Evolutionary conservation across 768 basidiomycete genomes (phyloP), one percentile per base, ranked within the genome.

Genomic region (Collybia sp.): DNA sequence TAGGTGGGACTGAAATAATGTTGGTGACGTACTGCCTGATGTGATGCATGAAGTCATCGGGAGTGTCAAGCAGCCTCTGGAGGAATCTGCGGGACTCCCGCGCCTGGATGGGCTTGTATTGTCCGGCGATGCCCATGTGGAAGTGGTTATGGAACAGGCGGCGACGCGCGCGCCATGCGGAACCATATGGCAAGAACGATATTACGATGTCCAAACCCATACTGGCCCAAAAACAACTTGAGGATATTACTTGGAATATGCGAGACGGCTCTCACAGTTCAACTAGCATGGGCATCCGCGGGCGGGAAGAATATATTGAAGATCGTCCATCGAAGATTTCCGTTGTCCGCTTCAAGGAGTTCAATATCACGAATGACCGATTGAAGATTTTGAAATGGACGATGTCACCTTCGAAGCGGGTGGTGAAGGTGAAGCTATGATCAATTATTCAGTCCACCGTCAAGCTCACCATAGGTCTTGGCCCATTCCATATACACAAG

Each of bases 131-230:
- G n/a, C 41, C 48, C 11, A 30, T 47, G 32, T 52, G 52, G 31
- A 57, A 57, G 17, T 54, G 45, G 20, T 53, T 34, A n/a, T 59
- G 58, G 20, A 52, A 53, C 16, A 50, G 25, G 16, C 45, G 41
- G 11, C 56, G 51, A 17, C 57, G 56, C 4, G n/a, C 35, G 6
- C n/a, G 17, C 17, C 13, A 18, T 37, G 35, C 35, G 3, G 35
- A 37, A n/a, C 54, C 48, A 30, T 55, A 53, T 19, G 35, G 43
- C 52, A 61, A 52, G 44, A 57, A 44, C 3, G 42, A 47, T 19
- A 56, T 33, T 18, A 47, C 51, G 3, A 12, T 34, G 13, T 47
- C 30, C 46, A 47, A 52, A 32, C 45, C 43, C 39, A 52, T 44
- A 17, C 53, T 53, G n/a, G 20, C 31, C 2, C 17, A 39, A n/a